Evolutionary conservation across 1,284 basidiomycete species (phyloP).

Genomic region (Leccinum griseonigrum): DNA sequence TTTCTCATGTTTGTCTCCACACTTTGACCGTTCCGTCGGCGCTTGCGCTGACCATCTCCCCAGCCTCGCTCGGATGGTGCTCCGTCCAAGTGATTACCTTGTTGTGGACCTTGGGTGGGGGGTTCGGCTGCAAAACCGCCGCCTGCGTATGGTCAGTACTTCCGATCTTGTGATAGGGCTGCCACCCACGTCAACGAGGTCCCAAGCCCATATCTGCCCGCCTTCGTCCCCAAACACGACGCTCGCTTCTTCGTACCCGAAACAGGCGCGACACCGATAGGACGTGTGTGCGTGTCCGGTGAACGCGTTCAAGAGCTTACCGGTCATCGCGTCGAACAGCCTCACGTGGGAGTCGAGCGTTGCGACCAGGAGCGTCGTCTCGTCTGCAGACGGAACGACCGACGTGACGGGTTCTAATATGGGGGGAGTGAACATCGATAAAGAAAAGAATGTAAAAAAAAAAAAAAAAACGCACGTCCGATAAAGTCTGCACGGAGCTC

Average conservation of each 20-base stretch:
- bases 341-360: conserved; percentile 84
- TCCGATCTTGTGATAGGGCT: not conserved
- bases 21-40: conserved; percentile 85
- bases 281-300: conserved; percentile 65
- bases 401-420: conserved; percentile 69
- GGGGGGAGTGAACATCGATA: not conserved
- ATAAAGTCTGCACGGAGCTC: conserved; percentile 86
- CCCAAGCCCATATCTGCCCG: conserved; percentile 90
- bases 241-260: conserved; percentile 79
- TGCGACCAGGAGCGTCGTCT: conserved; percentile 76
- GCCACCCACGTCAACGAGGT: conserved; percentile 77
- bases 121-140: conserved; percentile 60
- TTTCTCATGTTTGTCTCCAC: conserved; percentile 53
- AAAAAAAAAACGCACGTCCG: conserved; percentile 54
- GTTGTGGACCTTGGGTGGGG: conserved; percentile 72
- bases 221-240: conserved; percentile 90
- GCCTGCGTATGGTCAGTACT: conserved; percentile 44
- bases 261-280: conserved; percentile 64
- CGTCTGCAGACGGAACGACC: conserved; percentile 72
- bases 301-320: conserved; percentile 86
- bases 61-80: conserved; percentile 77
- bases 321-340: conserved; percentile 82
- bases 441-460: not conserved
- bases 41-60: conserved; percentile 84
- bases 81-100: conserved; percentile 92